A percentile compares a stretch with the other conserved stretches of the same genome.
These are phyloP conservation scores for Ormosia semicastrata DNA, from an alignment of 306 rosid species.

Conservation along the genomic window DNA sequence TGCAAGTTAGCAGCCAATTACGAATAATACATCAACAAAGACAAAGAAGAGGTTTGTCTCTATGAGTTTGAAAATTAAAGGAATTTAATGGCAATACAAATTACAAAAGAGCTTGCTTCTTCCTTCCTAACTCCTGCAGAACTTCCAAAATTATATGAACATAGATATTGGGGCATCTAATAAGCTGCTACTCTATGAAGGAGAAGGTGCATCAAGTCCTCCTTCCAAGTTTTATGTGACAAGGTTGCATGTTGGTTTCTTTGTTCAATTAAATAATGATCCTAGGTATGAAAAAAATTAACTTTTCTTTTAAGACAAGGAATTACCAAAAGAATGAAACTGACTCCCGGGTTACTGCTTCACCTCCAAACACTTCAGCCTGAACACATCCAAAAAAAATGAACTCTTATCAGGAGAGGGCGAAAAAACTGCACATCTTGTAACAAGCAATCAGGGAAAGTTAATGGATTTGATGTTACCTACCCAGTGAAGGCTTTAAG, in stretches of 20 bases:
- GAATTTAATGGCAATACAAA: neutral
- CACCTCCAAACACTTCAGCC: slow-evolving; percentile 9
- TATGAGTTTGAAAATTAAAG: neutral
- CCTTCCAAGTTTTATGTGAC: neutral
- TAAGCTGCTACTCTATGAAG: neutral
- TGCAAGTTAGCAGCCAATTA: neutral
- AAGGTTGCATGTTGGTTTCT: neutral
- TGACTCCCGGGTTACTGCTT: slow-evolving; percentile 11
- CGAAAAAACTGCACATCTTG: neutral
- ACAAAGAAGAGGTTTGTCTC: neutral
- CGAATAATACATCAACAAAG: neutral
- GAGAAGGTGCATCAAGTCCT: neutral
- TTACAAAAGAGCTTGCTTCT: neutral
- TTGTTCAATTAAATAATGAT: neutral
- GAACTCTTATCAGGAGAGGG: neutral
- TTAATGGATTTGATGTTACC: neutral
- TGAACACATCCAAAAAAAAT: neutral
- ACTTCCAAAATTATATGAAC: neutral
- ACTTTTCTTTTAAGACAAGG: neutral
- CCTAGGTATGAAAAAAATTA: neutral
- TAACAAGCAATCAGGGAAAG: slow-evolving; percentile 6
- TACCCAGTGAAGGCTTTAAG: slow-evolving; percentile 33
- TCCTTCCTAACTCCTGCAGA: neutral
- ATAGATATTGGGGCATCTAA: neutral
- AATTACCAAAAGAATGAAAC: neutral